Evolutionary conservation across 2,329 filamentous ascomycete species (phyloP).

Genomic region (Verticillium zaregamsianum): DNA sequence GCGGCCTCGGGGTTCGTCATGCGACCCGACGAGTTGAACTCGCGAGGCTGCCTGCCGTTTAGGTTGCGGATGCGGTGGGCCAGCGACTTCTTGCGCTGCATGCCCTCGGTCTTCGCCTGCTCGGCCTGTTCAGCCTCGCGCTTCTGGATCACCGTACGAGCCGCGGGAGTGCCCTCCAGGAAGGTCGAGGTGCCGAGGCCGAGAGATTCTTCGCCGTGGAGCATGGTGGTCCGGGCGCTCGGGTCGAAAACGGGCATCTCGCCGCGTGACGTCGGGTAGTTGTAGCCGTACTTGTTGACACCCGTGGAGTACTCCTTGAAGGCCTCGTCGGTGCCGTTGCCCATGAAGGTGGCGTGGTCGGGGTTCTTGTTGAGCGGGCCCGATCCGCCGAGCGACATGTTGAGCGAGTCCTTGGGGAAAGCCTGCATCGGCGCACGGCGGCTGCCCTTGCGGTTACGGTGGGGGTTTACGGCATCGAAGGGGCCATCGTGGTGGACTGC

Average conservation of each 20-base stretch:
- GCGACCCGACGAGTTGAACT: conserved; percentile 55
- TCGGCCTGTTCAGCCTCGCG: conserved; percentile 67
- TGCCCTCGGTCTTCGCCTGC: conserved; percentile 47
- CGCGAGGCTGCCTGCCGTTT: conserved; percentile 59
- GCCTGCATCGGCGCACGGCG: conserved; percentile 91
- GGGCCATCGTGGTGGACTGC: conserved; percentile 95
- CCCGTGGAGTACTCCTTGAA: conserved; percentile 71
- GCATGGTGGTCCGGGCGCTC: conserved; percentile 58
- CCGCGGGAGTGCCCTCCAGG: conserved; percentile 87
- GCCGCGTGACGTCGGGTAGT: conserved; percentile 8
- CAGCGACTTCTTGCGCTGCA: conserved; percentile 90
- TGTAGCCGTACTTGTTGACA: conserved; percentile 23
- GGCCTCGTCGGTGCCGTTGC: conserved; percentile 73
- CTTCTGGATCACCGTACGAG: conserved; percentile 72
- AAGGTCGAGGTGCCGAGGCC: conserved; percentile 94
- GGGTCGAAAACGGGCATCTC: conserved; percentile 63
- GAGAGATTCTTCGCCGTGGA: conserved; percentile 79
- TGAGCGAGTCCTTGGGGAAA: conserved; percentile 86
- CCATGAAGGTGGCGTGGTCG: conserved; percentile 85
- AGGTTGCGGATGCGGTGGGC: conserved; percentile 88
- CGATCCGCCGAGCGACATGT: conserved; percentile 85
- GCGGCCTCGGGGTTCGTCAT: conserved; percentile 51
- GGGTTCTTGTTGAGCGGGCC: conserved; percentile 79
- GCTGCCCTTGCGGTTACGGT: conserved; percentile 82
- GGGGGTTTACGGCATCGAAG: conserved; percentile 93